Percentiles rank a stretch among this genome's conserved stretches.
Evolutionary conservation across 139 green algal species (phyloP).

Genomic region (Tetraselmis striata): DNA sequence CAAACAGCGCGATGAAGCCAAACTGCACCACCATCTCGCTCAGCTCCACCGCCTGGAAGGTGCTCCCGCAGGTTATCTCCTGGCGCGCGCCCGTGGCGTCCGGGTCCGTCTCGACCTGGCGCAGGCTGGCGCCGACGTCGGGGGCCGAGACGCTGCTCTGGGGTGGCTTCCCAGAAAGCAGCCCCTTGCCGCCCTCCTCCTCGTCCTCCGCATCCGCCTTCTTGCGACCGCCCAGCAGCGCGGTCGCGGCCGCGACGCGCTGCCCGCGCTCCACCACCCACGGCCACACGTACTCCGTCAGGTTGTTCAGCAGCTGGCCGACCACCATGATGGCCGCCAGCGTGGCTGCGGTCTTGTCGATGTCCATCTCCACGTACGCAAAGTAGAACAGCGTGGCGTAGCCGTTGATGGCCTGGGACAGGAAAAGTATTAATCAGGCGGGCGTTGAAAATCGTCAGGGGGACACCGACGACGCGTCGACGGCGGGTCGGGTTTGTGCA

Average conservation of each 20-base stretch:
- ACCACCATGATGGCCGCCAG: constrained; percentile 23
- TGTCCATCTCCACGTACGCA: constrained; percentile 23
- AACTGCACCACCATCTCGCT: constrained; percentile 19
- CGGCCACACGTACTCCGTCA: constrained; percentile 2
- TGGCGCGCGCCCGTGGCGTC: background rate
- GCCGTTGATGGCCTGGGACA: constrained; percentile 11
- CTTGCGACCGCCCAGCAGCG: background rate
- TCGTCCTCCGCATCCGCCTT: background rate
- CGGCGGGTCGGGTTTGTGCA: too few species aligned
- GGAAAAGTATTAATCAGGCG: background rate
- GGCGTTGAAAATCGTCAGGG: too few species aligned
- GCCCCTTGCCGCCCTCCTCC: constrained; percentile 8
- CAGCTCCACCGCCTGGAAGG: constrained; percentile 8
- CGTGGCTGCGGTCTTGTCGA: constrained; percentile 15
- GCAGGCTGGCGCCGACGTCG: background rate
- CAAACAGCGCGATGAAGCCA: constrained; percentile 18
- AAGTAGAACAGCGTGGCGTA: constrained; percentile 24
- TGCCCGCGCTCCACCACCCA: background rate
- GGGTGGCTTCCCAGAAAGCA: background rate
- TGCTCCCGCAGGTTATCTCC: background rate
- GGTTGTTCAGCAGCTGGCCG: background rate
- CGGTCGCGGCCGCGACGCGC: background rate
- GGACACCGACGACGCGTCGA: too few species aligned
- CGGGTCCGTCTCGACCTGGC: background rate
- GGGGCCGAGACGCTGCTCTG: background rate